A percentile compares a stretch with the other conserved stretches of the same genome.
phyloP scores from a whole-genome alignment of 306 rosid genomes.

The Canavalia ensiformis region DNA sequence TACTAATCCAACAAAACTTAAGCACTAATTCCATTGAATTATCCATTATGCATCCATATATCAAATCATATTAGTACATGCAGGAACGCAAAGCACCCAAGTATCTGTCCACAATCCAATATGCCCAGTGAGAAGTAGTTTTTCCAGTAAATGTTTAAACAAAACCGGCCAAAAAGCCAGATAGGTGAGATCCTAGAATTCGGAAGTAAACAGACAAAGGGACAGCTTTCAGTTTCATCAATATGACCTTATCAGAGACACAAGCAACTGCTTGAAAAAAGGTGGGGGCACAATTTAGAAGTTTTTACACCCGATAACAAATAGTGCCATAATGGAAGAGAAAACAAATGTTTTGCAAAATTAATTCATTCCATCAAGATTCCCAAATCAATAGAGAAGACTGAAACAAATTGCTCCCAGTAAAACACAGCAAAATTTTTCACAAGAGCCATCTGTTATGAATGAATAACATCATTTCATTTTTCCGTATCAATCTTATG shows the following conservation, averaged over 20 bases:
- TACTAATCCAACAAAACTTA: conserved; percentile 33
- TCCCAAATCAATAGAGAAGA: background rate
- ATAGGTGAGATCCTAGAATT: conserved; percentile 30
- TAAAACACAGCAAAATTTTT: background rate
- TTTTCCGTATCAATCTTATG: conserved; percentile 76
- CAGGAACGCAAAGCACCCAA: conserved; percentile 41
- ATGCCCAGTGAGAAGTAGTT: conserved; percentile 84
- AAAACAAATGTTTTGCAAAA: conserved; percentile 15
- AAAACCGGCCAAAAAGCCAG: conserved; percentile 77
- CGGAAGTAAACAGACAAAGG: conserved; percentile 1
- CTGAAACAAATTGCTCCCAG: background rate
- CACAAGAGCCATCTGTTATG: conserved; percentile 66
- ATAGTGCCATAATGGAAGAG: conserved; percentile 9
- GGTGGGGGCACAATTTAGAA: background rate
- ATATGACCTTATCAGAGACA: conserved; percentile 22
- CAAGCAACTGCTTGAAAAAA: background rate
- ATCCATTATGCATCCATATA: conserved; percentile 9
- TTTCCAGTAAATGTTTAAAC: conserved; percentile 94
- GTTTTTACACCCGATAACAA: conserved; percentile 8
- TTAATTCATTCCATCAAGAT: conserved; percentile 32
- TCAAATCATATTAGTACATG: conserved; percentile 25
- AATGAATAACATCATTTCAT: conserved; percentile 86
- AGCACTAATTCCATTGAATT: conserved; percentile 30
- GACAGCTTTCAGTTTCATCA: conserved; percentile 12
- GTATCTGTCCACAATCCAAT: conserved; percentile 55